Evolutionary conservation across 1,284 basidiomycete genomes (phyloP).

Genomic region (Cryptococcus neoformans): DNA sequence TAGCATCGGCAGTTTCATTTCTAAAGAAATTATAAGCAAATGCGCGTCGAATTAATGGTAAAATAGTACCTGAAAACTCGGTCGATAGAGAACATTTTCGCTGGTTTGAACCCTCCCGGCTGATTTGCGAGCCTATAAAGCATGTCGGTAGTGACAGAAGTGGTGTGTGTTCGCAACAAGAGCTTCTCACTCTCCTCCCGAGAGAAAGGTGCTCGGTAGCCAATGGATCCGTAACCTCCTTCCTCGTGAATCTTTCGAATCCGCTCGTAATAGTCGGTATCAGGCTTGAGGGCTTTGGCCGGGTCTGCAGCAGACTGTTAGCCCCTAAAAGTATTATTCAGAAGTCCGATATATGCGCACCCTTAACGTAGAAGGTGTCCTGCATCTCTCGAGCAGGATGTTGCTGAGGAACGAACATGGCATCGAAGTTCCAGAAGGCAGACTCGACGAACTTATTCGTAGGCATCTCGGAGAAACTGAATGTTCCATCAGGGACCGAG

Average conservation of each 20-base stretch:
- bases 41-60: background rate
- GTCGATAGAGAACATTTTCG: constrained; percentile 97
- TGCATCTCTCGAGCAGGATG: constrained; percentile 98
- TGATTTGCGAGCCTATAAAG: constrained; percentile 83
- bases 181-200: constrained; percentile 87
- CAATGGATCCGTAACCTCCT: constrained; percentile 92
- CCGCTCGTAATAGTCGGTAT: constrained; percentile 82
- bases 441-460: constrained; percentile 98
- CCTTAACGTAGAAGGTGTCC: constrained; percentile 98
- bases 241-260: constrained; percentile 84
- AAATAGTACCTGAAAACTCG: constrained; percentile 69
- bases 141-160: constrained; percentile 92
- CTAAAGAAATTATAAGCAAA: constrained; percentile 46
- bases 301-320: constrained; percentile 62
- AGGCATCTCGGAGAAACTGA: constrained; percentile 98
- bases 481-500: background rate
- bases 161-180: constrained; percentile 95
- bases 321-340: no score
- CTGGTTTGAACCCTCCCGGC: constrained; percentile 81
- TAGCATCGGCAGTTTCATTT: constrained; percentile 98
- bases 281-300: constrained; percentile 68
- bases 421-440: constrained; percentile 99
- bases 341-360: constrained; percentile 55
- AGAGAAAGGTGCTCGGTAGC: constrained; percentile 97
- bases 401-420: constrained; percentile 97